Evolutionary conservation across 2,329 filamentous ascomycete genomes (phyloP).

Genomic region (Pseudogymnoascus sp.): DNA sequence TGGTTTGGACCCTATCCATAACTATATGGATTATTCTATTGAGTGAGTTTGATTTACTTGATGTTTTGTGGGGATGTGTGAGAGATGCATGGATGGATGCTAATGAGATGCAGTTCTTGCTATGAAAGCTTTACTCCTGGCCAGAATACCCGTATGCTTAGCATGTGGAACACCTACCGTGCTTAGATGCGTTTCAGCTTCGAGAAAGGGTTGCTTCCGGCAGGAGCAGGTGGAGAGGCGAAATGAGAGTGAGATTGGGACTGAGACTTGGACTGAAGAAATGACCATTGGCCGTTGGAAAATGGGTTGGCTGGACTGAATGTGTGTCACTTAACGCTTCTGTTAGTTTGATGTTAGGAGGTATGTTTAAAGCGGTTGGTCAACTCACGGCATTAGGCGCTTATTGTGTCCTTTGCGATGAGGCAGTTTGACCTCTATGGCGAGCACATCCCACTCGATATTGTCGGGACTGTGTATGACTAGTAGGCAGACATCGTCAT

Average conservation of each 20-base stretch:
- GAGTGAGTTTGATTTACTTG: conserved; percentile 23
- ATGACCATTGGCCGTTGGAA: background rate
- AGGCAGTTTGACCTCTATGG: conserved; percentile 11
- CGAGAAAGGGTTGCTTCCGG: background rate
- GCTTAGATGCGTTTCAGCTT: conserved; percentile 8
- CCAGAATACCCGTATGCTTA: conserved; percentile 15
- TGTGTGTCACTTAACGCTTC: background rate
- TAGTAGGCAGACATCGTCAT: conserved; percentile 12
- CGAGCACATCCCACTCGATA: conserved; percentile 6
- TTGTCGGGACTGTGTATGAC: conserved; percentile 6
- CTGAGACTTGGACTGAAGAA: background rate
- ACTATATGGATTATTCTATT: conserved; percentile 31
- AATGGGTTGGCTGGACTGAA: background rate
- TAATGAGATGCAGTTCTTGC: conserved; percentile 23
- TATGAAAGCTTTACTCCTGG: conserved; percentile 33
- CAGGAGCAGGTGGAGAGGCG: background rate
- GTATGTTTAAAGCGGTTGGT: background rate
- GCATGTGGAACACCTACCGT: conserved; percentile 16
- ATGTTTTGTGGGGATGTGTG: background rate
- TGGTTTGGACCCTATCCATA: conserved; percentile 27
- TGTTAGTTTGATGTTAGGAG: conserved; percentile 12
- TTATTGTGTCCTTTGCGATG: conserved; percentile 16
- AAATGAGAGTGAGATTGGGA: background rate
- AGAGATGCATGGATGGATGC: conserved; percentile 24
- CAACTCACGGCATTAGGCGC: conserved; percentile 16